Base-by-base conservation (phyloP, 2,329 filamentous ascomycete genomes). In the Lasiodiplodia gonubiensis region DNA sequence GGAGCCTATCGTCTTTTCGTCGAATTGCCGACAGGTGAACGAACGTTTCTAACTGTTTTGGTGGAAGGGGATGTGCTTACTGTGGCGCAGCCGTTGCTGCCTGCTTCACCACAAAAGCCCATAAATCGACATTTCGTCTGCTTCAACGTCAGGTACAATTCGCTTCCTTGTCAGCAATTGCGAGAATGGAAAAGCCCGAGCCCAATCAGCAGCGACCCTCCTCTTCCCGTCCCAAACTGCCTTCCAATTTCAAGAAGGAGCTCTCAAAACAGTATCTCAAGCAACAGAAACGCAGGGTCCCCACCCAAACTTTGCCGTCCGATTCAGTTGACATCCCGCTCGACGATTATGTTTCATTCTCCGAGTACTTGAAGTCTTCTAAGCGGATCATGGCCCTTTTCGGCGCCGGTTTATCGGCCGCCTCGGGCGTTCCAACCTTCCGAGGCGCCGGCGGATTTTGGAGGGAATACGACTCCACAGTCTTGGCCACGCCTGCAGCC, bases 391-490 rank as follows among this genome's bases (percentile, higher is more conserved):
- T 74, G 16, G 71, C 70, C 18, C 66, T 74, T 4, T 52, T 72
- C 16, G 72, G 73, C 4, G 73, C 73, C 23, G 70, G 73, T 5
- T 67, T 75, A 5, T 75, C 73, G 8, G 72, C 69, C 1, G 55
- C 71, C 10, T 75, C 73, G n/a, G 72, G 72, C 23, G 66, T 76
- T 2, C 67, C 70, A 6, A 74, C 71, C 3, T 76, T 71, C 57
- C 73, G 72, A 16, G 72, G 70, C 7, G 55, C 65, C 23, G 69
- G 70, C 11, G 70, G 69, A 1, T 63, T 73, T 7, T 74, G 72
- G 72, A 46, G 68, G 5, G 72, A 66, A 7, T 69, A 70, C 39
- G 68, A 71, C 37, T 71, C 69, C 23, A 67, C 64, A 14, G 54
- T 37, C 11, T 67, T 68, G 11, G 59, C 59, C 14, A 51, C 59